Evolutionary conservation across 2,329 filamentous ascomycete species (phyloP).

Genomic region (Monosporascus sp.): DNA sequence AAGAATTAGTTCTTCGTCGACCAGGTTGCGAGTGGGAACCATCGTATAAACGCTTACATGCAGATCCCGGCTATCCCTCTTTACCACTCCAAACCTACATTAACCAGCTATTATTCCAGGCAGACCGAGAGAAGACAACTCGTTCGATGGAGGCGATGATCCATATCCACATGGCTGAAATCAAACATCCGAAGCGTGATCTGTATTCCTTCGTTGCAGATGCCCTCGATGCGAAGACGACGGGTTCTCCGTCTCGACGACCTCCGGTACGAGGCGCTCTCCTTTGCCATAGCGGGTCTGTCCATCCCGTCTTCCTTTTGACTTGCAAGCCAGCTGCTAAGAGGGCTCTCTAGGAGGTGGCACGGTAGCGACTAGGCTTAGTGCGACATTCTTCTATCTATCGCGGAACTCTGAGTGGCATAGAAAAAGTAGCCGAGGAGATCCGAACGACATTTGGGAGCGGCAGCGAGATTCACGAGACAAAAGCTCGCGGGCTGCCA

Average conservation of each 20-base stretch:
- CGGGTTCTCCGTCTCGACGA: constrained; percentile 4
- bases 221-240: not conserved
- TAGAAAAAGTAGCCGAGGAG: constrained; percentile 9
- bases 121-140: constrained; percentile 1
- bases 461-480: constrained; percentile 6
- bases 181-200: constrained; percentile 29
- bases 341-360: constrained; percentile 30
- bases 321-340: not conserved
- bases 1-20: constrained; percentile 4
- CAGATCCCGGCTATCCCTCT: constrained; percentile 3
- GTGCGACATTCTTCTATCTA: constrained; percentile 20
- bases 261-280: constrained; percentile 12
- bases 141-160: constrained; percentile 8
- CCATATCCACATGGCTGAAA: not conserved
- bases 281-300: constrained; percentile 11
- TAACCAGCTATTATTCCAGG: constrained; percentile 1
- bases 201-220: constrained; percentile 44
- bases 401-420: constrained; percentile 13
- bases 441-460: constrained; percentile 10
- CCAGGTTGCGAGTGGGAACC: not conserved
- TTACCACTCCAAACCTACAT: not conserved
- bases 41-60: constrained; percentile 6
- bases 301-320: not conserved
- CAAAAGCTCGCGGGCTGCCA: constrained; percentile 5
- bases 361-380: constrained; percentile 13